A percentile compares a stretch with the other conserved stretches of the same genome.
Conservation (phyloP, 345 rosid species). For the Lepidium didymum region DNA sequence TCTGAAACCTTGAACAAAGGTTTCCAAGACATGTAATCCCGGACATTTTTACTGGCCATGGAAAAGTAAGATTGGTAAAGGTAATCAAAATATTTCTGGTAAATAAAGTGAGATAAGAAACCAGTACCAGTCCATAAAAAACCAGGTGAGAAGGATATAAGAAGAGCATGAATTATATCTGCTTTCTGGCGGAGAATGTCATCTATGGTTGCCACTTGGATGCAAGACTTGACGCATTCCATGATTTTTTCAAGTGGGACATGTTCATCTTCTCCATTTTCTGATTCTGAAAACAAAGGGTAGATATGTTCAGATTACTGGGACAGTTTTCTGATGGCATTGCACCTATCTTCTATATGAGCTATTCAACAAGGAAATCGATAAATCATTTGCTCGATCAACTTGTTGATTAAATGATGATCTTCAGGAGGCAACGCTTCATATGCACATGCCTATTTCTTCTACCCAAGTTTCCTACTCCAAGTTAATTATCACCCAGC, state of each 20-base stretch:
- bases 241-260: conserved; percentile 61
- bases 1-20: conserved; percentile 58
- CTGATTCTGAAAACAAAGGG: conserved; percentile 42
- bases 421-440: neutral
- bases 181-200: conserved; percentile 48
- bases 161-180: conserved; percentile 47
- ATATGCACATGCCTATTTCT: neutral
- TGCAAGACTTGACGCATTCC: conserved; percentile 57
- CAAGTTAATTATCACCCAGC: conserved; percentile 1
- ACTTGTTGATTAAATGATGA: neutral
- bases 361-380: neutral
- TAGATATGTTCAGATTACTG: conserved; percentile 4
- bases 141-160: conserved; percentile 56
- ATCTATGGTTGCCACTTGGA: conserved; percentile 50
- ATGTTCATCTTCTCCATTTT: conserved; percentile 39
- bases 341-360: neutral
- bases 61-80: conserved; percentile 10
- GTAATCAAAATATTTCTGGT: neutral
- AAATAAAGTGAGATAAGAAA: conserved; percentile 3
- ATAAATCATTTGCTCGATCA: neutral
- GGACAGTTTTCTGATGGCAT: neutral
- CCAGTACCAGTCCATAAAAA: conserved; percentile 76
- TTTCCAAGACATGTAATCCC: conserved; percentile 60
- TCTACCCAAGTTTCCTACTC: neutral
- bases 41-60: conserved; percentile 65